Percentiles rank a stretch among this genome's conserved stretches.
phyloP scores from a whole-genome alignment of 371 early-diverging fungal genomes.

The Encephalitozoon intestinalis region DNA sequence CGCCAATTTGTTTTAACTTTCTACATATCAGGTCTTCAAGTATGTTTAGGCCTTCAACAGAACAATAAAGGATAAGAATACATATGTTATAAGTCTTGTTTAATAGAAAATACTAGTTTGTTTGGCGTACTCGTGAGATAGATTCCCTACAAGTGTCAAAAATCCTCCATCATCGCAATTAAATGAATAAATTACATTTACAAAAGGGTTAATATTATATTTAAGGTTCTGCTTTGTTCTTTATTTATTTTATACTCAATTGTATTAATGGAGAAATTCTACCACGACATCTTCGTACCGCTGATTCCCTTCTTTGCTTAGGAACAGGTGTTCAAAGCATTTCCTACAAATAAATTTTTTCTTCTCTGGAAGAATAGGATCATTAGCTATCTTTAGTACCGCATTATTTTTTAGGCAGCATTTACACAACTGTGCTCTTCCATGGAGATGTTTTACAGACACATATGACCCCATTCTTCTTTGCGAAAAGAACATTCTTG shows the following conservation, averaged over 20 bases:
- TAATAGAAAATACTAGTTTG: background rate
- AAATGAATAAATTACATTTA: background rate
- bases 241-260: background rate
- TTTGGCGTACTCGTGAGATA: background rate
- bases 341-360: background rate
- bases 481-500: background rate
- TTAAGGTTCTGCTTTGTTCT: background rate
- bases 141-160: background rate
- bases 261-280: background rate
- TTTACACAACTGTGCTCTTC: conserved; percentile 2
- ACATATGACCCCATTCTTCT: background rate
- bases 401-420: background rate
- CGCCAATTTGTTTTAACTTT: background rate
- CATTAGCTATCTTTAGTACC: background rate
- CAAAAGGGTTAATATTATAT: background rate
- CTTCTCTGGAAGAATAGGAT: background rate
- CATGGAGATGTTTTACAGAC: background rate
- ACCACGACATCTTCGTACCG: background rate
- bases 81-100: background rate
- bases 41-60: background rate
- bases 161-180: background rate
- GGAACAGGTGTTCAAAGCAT: background rate
- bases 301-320: background rate
- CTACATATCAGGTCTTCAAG: background rate
- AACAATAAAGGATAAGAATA: background rate